These are phyloP conservation scores for Opeltia flavorubescens DNA, from an alignment of 495 filamentous ascomycete species.

Conservation along the genomic window DNA sequence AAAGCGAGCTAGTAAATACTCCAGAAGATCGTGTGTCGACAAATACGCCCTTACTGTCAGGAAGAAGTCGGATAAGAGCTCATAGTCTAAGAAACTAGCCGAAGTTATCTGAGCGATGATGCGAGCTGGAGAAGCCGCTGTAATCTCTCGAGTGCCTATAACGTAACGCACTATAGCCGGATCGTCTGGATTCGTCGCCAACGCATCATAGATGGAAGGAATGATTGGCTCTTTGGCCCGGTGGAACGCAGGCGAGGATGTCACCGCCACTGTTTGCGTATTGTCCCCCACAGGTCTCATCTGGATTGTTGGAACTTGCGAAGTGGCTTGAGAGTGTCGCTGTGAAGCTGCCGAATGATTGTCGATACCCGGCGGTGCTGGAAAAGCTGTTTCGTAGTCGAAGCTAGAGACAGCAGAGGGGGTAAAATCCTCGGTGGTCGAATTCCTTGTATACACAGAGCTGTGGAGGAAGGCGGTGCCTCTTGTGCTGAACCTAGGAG, in stretches of 20 bases:
- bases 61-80: constrained; percentile 95
- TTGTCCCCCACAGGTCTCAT: constrained; percentile 9
- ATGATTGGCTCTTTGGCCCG: constrained; percentile 33
- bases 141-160: constrained; percentile 53
- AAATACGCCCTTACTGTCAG: constrained; percentile 85
- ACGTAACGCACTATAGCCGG: constrained; percentile 77
- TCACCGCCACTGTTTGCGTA: constrained; percentile 1
- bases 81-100: constrained; percentile 90
- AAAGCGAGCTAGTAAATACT: constrained; percentile 70
- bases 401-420: constrained; percentile 38
- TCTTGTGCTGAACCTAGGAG: constrained; percentile 63
- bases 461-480: constrained; percentile 72
- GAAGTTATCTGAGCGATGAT: constrained; percentile 98
- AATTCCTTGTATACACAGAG: constrained; percentile 45
- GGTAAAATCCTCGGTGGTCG: constrained; percentile 38
- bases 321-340: constrained; percentile 26
- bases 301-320: constrained; percentile 16
- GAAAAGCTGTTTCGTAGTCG: constrained; percentile 30
- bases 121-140: constrained; percentile 78
- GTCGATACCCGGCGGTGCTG: constrained; percentile 23
- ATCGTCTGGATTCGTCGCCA: constrained; percentile 62
- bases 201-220: constrained; percentile 58
- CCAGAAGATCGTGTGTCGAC: constrained; percentile 56
- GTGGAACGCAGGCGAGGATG: constrained; percentile 15
- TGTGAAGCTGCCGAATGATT: constrained; percentile 22